Percentiles rank a stretch among this genome's conserved stretches.
Evolutionary conservation across 768 basidiomycete species (phyloP).

Genomic region (Boletellus emodensis): DNA sequence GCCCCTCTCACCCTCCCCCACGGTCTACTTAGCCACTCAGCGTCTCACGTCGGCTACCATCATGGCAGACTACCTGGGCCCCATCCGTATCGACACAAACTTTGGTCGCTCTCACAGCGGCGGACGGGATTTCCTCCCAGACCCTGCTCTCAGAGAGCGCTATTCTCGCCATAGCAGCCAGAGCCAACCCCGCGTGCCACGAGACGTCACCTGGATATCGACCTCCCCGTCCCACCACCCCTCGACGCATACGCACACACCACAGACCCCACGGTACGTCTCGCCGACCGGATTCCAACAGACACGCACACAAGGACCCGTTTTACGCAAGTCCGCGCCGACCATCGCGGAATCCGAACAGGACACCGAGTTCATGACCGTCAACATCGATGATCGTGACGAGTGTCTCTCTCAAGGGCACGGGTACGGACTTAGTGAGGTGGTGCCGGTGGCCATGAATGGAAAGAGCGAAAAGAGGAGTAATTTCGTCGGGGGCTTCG

Average conservation of each 20-base stretch:
- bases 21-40: neutral
- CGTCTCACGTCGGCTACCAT: neutral
- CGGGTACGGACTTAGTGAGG: conserved; percentile 24
- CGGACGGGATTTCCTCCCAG: conserved; percentile 26
- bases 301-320: conserved; percentile 26
- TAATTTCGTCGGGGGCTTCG: conserved; percentile 28
- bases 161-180: conserved; percentile 30
- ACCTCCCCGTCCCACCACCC: conserved; percentile 23
- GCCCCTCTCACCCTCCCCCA: neutral
- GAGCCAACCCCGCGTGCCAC: conserved; percentile 15
- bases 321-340: conserved; percentile 25
- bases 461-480: conserved; percentile 31
- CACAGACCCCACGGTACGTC: conserved; percentile 25
- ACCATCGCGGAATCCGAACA: conserved; percentile 31
- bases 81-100: conserved; percentile 30
- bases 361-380: conserved; percentile 34
- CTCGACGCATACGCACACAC: conserved; percentile 26
- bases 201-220: conserved; percentile 34
- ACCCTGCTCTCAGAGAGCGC: conserved; percentile 23
- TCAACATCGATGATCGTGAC: conserved; percentile 23
- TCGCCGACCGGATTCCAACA: conserved; percentile 19
- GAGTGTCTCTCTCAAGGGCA: conserved; percentile 19
- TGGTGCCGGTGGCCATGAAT: conserved; percentile 14
- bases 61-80: conserved; percentile 24
- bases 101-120: conserved; percentile 26